Base-by-base conservation (phyloP, 129 eudicot genomes). In the Chrysanthemum lavandulifolium region DNA sequence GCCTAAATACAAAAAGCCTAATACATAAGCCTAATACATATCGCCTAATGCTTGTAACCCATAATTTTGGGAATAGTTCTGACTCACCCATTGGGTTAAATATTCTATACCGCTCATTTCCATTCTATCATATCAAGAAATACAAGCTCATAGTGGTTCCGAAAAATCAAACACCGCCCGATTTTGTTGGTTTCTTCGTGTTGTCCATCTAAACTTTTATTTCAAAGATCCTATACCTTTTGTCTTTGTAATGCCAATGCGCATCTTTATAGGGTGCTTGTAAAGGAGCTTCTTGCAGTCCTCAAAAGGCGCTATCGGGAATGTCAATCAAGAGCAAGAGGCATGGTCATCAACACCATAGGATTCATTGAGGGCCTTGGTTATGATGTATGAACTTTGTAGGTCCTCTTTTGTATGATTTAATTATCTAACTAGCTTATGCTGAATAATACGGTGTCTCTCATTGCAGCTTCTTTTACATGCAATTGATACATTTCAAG, bases 331-430 rank as follows among this genome's bases (percentile, higher is more conserved):
- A 88, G 97, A 76, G 98, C 98, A 48, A 87, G 96, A 4, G 97
- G 98, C 79, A 89, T 94, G 98, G 97, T 94, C 54, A 90, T 94
- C 70, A 94, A 94, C 81, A 90, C 98, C 77, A 94, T 94, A 97
- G 98, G 98, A 67, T 94, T 89, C 85, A 88, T 89, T 68, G 98
- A 94, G 66, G 96, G 92, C 73, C 85, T 84, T 76, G 98, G 98
- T 68, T 94, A 94, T 82, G 98, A 94, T 84, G 98, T 87, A 86
- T 50, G 75, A 49, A 23, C 69, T 57, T 45, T 53, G 50, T 9
- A 70, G 61, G 71, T 57, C 8, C 36, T 23, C 23, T 53, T 55
- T 47, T 21, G 18, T 61, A 51, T 53, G 8, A 12, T 52, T 45
- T 21, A 33, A 8, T 62, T n/a, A 21, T 36, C 40, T 36, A 49